Conservation (phyloP, 805 yeast genomes). For the Nakazawaea holstii region DNA sequence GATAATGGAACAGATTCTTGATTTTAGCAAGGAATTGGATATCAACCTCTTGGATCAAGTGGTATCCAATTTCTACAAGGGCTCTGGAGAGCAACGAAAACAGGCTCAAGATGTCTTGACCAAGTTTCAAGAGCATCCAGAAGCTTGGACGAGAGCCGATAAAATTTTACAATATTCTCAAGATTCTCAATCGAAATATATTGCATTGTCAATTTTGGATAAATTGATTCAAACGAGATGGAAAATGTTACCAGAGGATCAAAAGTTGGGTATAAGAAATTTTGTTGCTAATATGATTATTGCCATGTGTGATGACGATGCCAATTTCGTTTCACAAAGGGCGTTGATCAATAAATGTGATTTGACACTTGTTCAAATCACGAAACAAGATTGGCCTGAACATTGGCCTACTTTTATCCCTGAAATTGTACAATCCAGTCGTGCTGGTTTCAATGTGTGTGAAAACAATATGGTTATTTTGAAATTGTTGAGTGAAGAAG, state of each 20-base stretch:
- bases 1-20: conserved; percentile 80
- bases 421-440: conserved; percentile 80
- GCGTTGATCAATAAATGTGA: conserved; percentile 90
- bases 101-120: conserved; percentile 68
- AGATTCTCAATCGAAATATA: conserved; percentile 85
- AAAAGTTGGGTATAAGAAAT: conserved; percentile 88
- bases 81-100: conserved; percentile 68
- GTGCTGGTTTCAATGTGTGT: conserved; percentile 86
- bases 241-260: conserved; percentile 87
- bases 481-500: conserved; percentile 88
- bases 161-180: conserved; percentile 73
- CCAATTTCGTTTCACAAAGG: conserved; percentile 62
- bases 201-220: conserved; percentile 86
- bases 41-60: conserved; percentile 73
- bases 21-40: conserved; percentile 81
- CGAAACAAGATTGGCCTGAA: conserved; percentile 98
- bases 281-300: conserved; percentile 93
- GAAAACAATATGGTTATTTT: conserved; percentile 95
- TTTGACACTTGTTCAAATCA: conserved; percentile 85
- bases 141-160: conserved; percentile 94
- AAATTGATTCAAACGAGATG: conserved; percentile 87
- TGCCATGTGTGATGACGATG: conserved; percentile 80
- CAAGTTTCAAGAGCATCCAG: conserved; percentile 88
- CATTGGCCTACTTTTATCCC: conserved; percentile 98
- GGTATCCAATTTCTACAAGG: conserved; percentile 79